Percentiles rank a stretch among this genome's conserved stretches.
These are phyloP conservation scores for Penicillium sp. DNA, from an alignment of 2,329 filamentous ascomycete species.

Conservation along the genomic window DNA sequence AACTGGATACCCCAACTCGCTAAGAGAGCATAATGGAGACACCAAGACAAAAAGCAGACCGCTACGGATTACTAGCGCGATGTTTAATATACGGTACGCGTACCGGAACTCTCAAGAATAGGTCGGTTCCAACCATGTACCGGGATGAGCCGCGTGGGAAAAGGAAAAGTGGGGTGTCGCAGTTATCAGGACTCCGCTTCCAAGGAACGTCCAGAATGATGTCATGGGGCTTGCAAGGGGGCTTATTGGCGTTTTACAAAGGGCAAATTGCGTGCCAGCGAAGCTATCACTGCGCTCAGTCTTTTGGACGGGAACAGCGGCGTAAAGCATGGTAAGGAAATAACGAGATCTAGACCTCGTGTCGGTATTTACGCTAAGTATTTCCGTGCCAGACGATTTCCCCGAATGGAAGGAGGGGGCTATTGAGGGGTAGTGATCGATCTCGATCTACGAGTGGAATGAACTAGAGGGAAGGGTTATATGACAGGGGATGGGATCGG, in stretches of 20 bases:
- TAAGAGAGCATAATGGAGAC: neutral
- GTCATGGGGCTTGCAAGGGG: neutral
- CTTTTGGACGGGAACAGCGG: neutral
- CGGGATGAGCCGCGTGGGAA: conserved; percentile 6
- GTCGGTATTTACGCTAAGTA: neutral
- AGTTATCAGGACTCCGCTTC: neutral
- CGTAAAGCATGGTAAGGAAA: neutral
- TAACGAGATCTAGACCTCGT: neutral
- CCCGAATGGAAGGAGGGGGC: neutral
- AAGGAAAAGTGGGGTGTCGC: neutral
- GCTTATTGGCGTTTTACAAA: neutral
- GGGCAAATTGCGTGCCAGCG: neutral
- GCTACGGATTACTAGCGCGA: neutral
- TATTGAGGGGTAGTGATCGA: neutral
- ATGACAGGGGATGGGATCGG: neutral
- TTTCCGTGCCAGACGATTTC: neutral
- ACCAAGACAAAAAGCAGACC: neutral
- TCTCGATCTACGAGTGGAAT: conserved; percentile 1
- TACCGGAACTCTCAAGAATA: neutral
- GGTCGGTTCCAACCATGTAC: neutral
- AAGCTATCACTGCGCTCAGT: neutral
- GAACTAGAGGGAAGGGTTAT: neutral
- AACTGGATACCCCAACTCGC: neutral
- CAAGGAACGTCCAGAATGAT: conserved; percentile 2
- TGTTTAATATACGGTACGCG: neutral